Base-by-base conservation (phyloP, 345 rosid genomes). In the Pugionium dolabratum region DNA sequence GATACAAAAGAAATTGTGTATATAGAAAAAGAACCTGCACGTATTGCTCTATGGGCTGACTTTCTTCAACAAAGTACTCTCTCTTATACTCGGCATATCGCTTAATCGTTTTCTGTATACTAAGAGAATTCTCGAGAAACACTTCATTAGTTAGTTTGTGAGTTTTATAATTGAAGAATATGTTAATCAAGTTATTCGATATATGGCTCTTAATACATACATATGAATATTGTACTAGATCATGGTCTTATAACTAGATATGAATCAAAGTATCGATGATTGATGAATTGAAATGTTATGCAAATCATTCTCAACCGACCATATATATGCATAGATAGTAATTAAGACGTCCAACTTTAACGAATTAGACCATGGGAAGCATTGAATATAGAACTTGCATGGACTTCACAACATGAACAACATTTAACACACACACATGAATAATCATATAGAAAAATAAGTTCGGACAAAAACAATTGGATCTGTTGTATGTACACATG, bases 61-160 rank as follows among this genome's bases (percentile, higher is more conserved):
- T 47, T 33, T 55, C 75, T n/a, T 28, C 46, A 54, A 31, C 57
- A 25, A 48, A 39, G 28, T 6, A 31, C 26, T 79, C 78, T 44
- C 61, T 69, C 30, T 62, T 62, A 69, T 65, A 42, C 35, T 72
- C 75, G 1, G 4, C 11, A 60, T 83, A 83, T 54, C 85, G 79
- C 8, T 85, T 81, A 30, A 83, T 62, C 0, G 76, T 82, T 54
- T 59, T 74, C 33, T 79, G 66, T 64, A 79, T 68, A 34, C 88
- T 89, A 79, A 70, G 45, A 50, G 5, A 59, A 7, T 40, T 39
- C 25, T 41, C 66, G 52, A 60, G 37, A 44, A 11, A 42, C 27
- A 1, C 7, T 26, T 40, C 54, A 48, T 58, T 31, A 58, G 49
- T 7, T 56, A 58, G 49, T 7, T 56, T 66, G 39, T 35, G 32